These are phyloP conservation scores for Saccharomycopsis hybrid DNA, from an alignment of 1,139 yeast genomes.

Conservation along the genomic window DNA sequence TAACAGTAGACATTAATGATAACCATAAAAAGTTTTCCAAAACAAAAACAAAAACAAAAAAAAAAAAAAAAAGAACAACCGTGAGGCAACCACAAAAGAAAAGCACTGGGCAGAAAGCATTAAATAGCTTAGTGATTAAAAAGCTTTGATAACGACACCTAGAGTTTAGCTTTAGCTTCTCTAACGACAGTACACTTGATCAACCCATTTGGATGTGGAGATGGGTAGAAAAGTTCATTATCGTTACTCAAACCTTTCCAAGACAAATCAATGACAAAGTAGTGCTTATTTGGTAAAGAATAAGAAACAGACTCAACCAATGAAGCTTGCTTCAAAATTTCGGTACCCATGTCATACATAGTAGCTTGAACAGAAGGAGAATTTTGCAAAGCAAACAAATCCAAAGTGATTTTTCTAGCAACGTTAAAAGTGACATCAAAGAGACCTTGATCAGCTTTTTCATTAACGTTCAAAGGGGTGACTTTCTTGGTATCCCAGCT, in stretches of 20 bases:
- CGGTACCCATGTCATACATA: constrained; percentile 84
- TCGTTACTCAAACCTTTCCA: constrained; percentile 72
- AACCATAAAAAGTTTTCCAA: too few species aligned
- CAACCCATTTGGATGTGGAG: constrained; percentile 88
- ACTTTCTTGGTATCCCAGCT: constrained; percentile 49
- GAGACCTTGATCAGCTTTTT: constrained; percentile 49
- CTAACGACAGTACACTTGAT: constrained; percentile 83
- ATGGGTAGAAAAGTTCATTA: constrained; percentile 79
- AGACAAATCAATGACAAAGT: constrained; percentile 66
- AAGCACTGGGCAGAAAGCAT: too few species aligned
- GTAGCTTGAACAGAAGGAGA: constrained; percentile 93
- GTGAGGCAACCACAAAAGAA: too few species aligned
- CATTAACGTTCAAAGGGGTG: constrained; percentile 45
- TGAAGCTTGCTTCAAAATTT: constrained; percentile 54
- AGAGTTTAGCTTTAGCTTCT: constrained; percentile 37
- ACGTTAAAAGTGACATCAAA: constrained; percentile 55
- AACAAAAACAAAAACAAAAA: too few species aligned
- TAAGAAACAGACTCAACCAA: constrained; percentile 61
- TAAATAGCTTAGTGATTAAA: too few species aligned
- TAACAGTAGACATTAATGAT: too few species aligned
- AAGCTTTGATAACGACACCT: too few species aligned
- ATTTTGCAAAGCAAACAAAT: constrained; percentile 74
- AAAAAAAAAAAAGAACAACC: too few species aligned
- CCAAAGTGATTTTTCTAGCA: constrained; percentile 67
- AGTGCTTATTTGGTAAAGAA: constrained; percentile 85